Base-by-base conservation (phyloP, 306 rosid genomes). In the Acacia crassicarpa region DNA sequence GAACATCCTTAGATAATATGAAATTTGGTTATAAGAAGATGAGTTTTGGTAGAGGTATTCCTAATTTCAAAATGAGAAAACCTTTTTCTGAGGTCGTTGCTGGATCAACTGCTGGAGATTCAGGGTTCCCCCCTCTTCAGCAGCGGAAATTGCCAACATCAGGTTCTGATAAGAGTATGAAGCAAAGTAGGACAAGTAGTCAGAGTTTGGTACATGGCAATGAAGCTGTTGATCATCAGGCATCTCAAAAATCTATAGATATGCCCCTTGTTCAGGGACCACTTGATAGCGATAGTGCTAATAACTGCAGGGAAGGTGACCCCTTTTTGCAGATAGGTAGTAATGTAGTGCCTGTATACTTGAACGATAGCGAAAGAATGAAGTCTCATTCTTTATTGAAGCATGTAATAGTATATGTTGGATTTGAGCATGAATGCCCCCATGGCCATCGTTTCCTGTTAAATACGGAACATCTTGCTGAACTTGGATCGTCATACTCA, bases 11-110 rank as follows among this genome's bases (percentile, higher is more conserved):
- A 48, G 91, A 90, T 62, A 75, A 59, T 63, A 65, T n/a, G 19
- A 84, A 86, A 67, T 69, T 70, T 71, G 95, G 89, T 78, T 86
- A 89, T 81, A 88, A 87, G 77, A 89, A 81, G 78, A 86, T 90
- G 75, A 89, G 89, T 81, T 90, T 89, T 14, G 94, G 97, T 71
- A 88, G 80, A 77, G 92, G 92, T 81, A 86, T 91, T 78, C 97
- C 98, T 68, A 86, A 81, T 81, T 90, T 88, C 86, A 87, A 89
- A 63, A 86, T 95, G 91, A 90, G 89, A 80, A 95, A 95, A 82
- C 95, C 98, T 82, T 95, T 95, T 87, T 93, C 98, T 83, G 98
- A 92, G 89, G 98, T 95, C 12, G 98, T 95, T 70, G 97, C 97
- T 67, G 97, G 98, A 86, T 90, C 93, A 49, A 85, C 84, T 6